Evolutionary conservation across 2,329 filamentous ascomycete genomes (phyloP), one percentile per base, ranked within the genome.

Genomic region (Diaporthe capsici): DNA sequence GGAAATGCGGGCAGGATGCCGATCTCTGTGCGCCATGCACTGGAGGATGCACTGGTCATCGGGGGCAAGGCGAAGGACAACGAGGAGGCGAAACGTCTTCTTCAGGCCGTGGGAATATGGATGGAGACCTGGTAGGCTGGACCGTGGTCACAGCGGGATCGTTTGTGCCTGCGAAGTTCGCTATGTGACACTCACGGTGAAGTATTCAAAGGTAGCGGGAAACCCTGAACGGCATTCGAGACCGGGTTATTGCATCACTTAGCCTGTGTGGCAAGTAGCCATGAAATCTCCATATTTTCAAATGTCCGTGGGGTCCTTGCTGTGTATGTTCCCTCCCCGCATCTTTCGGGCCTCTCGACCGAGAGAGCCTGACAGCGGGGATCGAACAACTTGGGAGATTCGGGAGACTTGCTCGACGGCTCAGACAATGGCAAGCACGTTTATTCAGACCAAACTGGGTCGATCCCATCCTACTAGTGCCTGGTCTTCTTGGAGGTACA

Each of bases 1-100:
- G 90, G 90, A 10, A 90, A 89, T 72, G 88, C 89, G 42, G 88
- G 89, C 1, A 88, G 87, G 79, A 92, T 92, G 90, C 90, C 90
- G 0, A 84, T 87, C 61, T 87, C 89, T 2, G 90, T 90, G 57
- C 87, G 88, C 72, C 82, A 81, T 22, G 89, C 89, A 2, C 83
- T 92, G 15, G 84, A 86, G 57, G 88, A 90, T 61, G 86, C 85
- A 0, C 86, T 89, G 77, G 83, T 87, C 3, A 80, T 83, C 12
- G 84, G 82, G 0, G 83, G 81, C 1, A 75, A 85, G 13, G 82
- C 78, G 4, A 79, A 80, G 4, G 80, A 84, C 44, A 78, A 78
- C n/a, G 84, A 84, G 39, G 79, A 82, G 72, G 86, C 87, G 1
- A 85, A 87, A 79, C 80, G 78, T 72, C 78, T 81, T 44, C 81